Evolutionary conservation across 1,284 basidiomycete species (phyloP), one percentile per base, ranked within the genome.

Genomic region (Pterula multifida): DNA sequence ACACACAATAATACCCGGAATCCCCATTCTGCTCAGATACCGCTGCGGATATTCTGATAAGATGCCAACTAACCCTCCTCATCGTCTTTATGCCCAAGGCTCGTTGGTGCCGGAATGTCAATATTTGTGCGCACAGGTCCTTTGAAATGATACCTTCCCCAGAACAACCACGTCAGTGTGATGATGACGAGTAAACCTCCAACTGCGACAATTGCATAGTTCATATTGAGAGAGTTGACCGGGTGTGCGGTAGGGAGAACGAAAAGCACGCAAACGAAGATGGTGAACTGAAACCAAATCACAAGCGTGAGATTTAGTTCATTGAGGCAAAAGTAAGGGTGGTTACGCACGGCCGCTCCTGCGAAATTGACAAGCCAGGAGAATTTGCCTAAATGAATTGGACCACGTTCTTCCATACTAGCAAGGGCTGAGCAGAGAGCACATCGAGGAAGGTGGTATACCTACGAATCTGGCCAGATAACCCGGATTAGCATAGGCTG

Each of bases 231-330:
- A 45, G 67, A 55, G n/a, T 67, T 75, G 25, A 79, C 78, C 1
- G 80, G 81, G 44, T 70, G 67, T 3, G 75, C 68, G 3, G 78
- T 82, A 2, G 81, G 81, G 21, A 84, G 65, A 49, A 81, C 65
- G 60, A 79, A 78, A 6, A 80, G 69, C 3, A 76, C 57, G 56
- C 75, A 76, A 36, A 79, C 68, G 59, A 79, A 78, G 3, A 71
- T 56, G 2, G 68, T 65, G 61, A 79, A 79, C 75, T 78, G 55
- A 25, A 12, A 45, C 26, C 12, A 21, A 17, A 15, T 24, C 22
- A 19, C 44, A 26, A 4, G 26, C 26, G 15, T n/a, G 25, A 48
- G 0, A 48, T 17, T 50, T 56, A 2, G 55, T 45, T 12, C 22
- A 49, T 2, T 28, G 36, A 36, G 1, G 24, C 17, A 26, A 23